Evolutionary conservation across 768 basidiomycete genomes (phyloP).

Genomic region (Leccinum incarnatum): DNA sequence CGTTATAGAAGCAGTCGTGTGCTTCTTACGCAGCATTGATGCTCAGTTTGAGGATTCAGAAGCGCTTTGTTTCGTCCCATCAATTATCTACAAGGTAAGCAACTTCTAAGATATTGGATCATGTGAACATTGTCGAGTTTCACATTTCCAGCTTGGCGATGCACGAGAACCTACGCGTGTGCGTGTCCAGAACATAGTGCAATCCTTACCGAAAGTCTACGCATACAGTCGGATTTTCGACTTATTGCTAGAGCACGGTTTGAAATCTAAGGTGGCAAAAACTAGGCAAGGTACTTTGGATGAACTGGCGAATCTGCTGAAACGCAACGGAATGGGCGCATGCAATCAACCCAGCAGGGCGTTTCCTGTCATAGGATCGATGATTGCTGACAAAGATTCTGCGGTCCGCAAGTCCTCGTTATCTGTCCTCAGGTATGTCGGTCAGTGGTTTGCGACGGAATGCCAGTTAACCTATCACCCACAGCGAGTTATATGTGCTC

Average conservation of each 20-base stretch:
- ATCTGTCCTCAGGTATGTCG: slow-evolving; percentile 69
- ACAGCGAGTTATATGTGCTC: slow-evolving; percentile 76
- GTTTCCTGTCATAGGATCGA: slow-evolving; percentile 69
- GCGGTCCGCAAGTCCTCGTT: slow-evolving; percentile 86
- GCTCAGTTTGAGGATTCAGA: slow-evolving; percentile 85
- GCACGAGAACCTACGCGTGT: slow-evolving; percentile 76
- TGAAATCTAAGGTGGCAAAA: slow-evolving; percentile 88
- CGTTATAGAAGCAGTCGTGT: slow-evolving; percentile 72
- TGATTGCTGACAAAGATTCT: slow-evolving; percentile 89
- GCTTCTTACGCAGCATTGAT: slow-evolving; percentile 68
- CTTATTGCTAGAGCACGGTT: slow-evolving; percentile 81
- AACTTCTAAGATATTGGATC: neutral
- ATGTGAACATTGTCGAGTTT: neutral
- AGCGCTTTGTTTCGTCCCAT: slow-evolving; percentile 84
- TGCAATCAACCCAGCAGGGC: slow-evolving; percentile 77
- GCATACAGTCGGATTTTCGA: slow-evolving; percentile 92
- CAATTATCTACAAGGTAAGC: slow-evolving; percentile 81
- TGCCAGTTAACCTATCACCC: slow-evolving; percentile 12
- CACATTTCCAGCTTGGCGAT: slow-evolving; percentile 76
- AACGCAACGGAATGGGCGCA: slow-evolving; percentile 76
- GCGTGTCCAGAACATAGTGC: slow-evolving; percentile 82
- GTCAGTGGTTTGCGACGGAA: neutral
- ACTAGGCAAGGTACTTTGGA: slow-evolving; percentile 86
- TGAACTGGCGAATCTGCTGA: slow-evolving; percentile 73
- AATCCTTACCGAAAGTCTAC: slow-evolving; percentile 83